A percentile compares a stretch with the other conserved stretches of the same genome.
phyloP scores from a whole-genome alignment of 495 filamentous ascomycete species.

The Cetradonia linearis region DNA sequence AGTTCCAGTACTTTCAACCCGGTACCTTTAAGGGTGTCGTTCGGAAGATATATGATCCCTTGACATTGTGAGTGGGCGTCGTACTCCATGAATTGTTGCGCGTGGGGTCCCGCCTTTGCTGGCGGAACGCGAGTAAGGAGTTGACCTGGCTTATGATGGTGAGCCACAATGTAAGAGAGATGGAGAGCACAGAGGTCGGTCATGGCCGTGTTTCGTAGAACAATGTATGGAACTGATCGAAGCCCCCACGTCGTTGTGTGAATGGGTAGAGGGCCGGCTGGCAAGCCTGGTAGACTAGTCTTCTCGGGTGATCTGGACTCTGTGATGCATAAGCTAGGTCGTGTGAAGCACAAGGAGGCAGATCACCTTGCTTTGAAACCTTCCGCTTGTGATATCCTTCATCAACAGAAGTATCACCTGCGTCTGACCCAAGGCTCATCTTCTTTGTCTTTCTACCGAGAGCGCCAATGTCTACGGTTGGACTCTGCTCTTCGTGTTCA shows the following conservation, averaged over 20 bases:
- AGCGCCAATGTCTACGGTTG: conserved; percentile 17
- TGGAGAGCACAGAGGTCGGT: conserved; percentile 34
- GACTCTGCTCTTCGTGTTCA: conserved; percentile 24
- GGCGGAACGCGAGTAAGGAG: conserved; percentile 34
- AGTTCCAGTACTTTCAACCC: conserved; percentile 45
- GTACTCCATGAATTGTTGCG: conserved; percentile 24
- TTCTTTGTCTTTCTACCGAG: conserved; percentile 16
- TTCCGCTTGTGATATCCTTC: conserved; percentile 20
- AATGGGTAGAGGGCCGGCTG: conserved; percentile 19
- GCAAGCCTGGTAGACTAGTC: conserved; percentile 16
- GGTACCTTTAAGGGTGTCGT: conserved; percentile 21
- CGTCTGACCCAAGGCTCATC: conserved; percentile 15
- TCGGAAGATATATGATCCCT: conserved; percentile 35
- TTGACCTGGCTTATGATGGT: conserved; percentile 35
- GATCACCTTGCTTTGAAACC: conserved; percentile 24
- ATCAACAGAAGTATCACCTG: conserved; percentile 13
- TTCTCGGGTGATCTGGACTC: conserved; percentile 23
- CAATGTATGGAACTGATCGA: conserved; percentile 38
- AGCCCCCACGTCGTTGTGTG: conserved; percentile 36
- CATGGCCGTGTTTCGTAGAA: conserved; percentile 32
- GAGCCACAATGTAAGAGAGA: conserved; percentile 35
- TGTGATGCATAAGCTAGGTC: conserved; percentile 14
- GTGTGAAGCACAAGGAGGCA: neutral
- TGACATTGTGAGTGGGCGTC: conserved; percentile 25
- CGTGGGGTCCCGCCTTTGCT: conserved; percentile 26